phyloP scores from a whole-genome alignment of 495 filamentous ascomycete genomes.

The Bathelium albidoporum region DNA sequence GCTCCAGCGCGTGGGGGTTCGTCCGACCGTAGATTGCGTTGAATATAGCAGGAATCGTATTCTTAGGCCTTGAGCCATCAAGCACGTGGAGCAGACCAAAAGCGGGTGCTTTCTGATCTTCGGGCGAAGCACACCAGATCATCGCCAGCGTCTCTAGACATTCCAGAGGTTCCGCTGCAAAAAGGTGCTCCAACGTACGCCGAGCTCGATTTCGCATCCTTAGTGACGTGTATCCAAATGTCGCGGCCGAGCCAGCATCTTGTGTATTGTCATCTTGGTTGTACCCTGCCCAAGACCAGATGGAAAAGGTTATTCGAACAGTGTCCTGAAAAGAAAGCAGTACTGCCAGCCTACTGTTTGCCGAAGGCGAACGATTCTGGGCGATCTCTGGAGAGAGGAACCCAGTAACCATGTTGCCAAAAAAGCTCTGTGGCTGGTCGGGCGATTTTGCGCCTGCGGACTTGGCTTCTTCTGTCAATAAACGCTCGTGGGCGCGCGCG shows the following conservation, averaged over 20 bases:
- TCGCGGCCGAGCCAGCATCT: constrained; percentile 63
- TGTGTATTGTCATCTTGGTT: constrained; percentile 44
- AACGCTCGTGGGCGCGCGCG: constrained; percentile 73
- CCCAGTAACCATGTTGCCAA: constrained; percentile 93
- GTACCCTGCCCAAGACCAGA: constrained; percentile 86
- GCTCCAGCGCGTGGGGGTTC: constrained; percentile 70
- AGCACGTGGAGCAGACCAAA: constrained; percentile 83
- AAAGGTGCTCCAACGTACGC: constrained; percentile 82
- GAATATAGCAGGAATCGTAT: constrained; percentile 92
- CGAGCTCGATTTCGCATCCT: constrained; percentile 82
- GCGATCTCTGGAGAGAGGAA: constrained; percentile 73
- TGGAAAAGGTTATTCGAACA: constrained; percentile 76
- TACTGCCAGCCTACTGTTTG: constrained; percentile 90
- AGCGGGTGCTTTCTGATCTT: constrained; percentile 38
- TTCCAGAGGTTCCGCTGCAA: constrained; percentile 87
- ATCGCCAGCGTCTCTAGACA: constrained; percentile 84
- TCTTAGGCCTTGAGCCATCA: constrained; percentile 81
- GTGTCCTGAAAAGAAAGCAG: constrained; percentile 95
- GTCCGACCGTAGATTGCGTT: constrained; percentile 92
- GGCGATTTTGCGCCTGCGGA: constrained; percentile 58
- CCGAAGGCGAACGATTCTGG: constrained; percentile 62
- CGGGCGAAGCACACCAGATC: constrained; percentile 50
- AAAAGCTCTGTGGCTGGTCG: constrained; percentile 82
- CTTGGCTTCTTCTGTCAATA: constrained; percentile 66
- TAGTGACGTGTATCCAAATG: constrained; percentile 79